Evolutionary conservation across 805 yeast species (phyloP).

Genomic region (Ogataea kodamae): DNA sequence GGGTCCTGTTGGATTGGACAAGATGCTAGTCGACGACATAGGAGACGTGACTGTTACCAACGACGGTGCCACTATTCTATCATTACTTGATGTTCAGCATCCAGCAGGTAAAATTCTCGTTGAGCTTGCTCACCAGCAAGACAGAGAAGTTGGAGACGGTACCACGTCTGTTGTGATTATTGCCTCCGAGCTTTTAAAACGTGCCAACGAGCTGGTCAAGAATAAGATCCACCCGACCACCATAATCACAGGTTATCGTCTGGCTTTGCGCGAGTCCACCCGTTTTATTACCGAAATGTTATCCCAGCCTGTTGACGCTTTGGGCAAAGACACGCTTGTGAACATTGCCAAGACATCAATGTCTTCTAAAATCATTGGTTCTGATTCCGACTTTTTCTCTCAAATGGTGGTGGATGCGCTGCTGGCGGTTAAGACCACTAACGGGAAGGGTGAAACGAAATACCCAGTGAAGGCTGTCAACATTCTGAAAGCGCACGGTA

Average conservation of each 20-base stretch:
- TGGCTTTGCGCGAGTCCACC: slow-evolving; percentile 88
- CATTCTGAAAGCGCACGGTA: slow-evolving; percentile 94
- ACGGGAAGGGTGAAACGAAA: slow-evolving; percentile 79
- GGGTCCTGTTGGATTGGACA: slow-evolving; percentile 98
- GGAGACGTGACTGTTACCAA: slow-evolving; percentile 98
- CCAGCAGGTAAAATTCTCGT: slow-evolving; percentile 98
- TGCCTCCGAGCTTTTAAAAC: slow-evolving; percentile 85
- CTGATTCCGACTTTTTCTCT: slow-evolving; percentile 88
- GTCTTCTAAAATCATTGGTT: slow-evolving; percentile 94
- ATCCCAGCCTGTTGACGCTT: slow-evolving; percentile 70
- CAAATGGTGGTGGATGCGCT: slow-evolving; percentile 92
- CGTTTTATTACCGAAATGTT: slow-evolving; percentile 82
- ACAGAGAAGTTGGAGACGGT: slow-evolving; percentile 97
- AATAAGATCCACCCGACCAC: slow-evolving; percentile 97
- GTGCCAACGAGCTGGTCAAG: slow-evolving; percentile 91
- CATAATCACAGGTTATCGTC: slow-evolving; percentile 91
- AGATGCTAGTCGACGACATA: slow-evolving; percentile 97
- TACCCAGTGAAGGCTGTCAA: slow-evolving; percentile 98
- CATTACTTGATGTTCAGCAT: slow-evolving; percentile 91
- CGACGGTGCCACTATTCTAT: slow-evolving; percentile 96
- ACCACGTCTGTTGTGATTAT: slow-evolving; percentile 96
- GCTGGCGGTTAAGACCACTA: slow-evolving; percentile 89
- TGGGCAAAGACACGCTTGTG: slow-evolving; percentile 80
- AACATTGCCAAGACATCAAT: slow-evolving; percentile 95
- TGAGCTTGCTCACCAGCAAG: slow-evolving; percentile 97